Conservation (phyloP, 495 filamentous ascomycete species). For the Lophiostoma macrostomum region DNA sequence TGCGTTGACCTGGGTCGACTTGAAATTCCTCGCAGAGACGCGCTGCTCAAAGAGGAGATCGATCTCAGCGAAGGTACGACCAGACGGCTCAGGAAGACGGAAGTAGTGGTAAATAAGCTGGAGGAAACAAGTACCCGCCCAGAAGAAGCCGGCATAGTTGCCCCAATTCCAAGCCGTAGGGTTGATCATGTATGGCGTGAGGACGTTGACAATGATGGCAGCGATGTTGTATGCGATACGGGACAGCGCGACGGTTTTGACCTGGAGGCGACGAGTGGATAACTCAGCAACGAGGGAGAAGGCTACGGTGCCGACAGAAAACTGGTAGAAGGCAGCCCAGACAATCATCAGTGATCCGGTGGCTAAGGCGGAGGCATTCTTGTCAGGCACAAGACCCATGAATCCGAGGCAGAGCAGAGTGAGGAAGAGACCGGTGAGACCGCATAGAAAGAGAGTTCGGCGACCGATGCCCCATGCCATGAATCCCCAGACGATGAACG, state of each 20-base stretch:
- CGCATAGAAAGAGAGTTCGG: conserved; percentile 65
- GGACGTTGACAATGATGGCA: conserved; percentile 61
- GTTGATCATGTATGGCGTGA: conserved; percentile 59
- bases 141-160: conserved; percentile 74
- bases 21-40: conserved; percentile 63
- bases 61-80: conserved; percentile 67
- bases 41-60: conserved; percentile 58
- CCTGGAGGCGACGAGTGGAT: conserved; percentile 66
- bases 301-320: conserved; percentile 71
- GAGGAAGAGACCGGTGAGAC: conserved; percentile 59
- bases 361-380: conserved; percentile 54
- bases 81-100: conserved; percentile 67
- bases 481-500: conserved; percentile 68
- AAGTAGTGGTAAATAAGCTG: conserved; percentile 72
- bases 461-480: conserved; percentile 70
- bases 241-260: conserved; percentile 61
- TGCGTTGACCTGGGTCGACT: no score
- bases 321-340: conserved; percentile 70
- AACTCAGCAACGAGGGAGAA: conserved; percentile 74
- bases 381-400: conserved; percentile 57
- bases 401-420: conserved; percentile 73
- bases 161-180: conserved; percentile 69
- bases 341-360: conserved; percentile 66
- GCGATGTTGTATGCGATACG: conserved; percentile 69
- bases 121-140: conserved; percentile 67